Evolutionary conservation across 805 yeast genomes (phyloP).

Genomic region (Millerozyma miso): DNA sequence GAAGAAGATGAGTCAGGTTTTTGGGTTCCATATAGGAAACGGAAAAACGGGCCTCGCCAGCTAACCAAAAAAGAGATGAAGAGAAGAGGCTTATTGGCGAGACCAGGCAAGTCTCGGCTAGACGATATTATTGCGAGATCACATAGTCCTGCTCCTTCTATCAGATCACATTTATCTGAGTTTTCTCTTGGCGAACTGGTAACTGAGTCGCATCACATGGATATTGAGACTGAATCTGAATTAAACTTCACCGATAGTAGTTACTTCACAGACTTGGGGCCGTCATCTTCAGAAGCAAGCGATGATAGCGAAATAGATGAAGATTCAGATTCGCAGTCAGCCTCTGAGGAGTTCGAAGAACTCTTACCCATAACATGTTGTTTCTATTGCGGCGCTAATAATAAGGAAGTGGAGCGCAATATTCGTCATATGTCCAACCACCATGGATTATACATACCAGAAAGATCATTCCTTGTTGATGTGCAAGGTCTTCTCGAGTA

Average conservation of each 20-base stretch:
- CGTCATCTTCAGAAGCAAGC: slow-evolving; percentile 22
- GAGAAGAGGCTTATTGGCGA: slow-evolving; percentile 16
- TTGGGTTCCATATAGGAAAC: slow-evolving; percentile 27
- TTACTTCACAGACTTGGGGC: slow-evolving; percentile 19
- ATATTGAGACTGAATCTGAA: slow-evolving; percentile 49
- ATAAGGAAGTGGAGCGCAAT: slow-evolving; percentile 52
- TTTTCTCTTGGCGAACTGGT: slow-evolving; percentile 49
- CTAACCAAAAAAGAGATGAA: slow-evolving; percentile 38
- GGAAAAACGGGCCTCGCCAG: slow-evolving; percentile 24
- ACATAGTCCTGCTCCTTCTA: slow-evolving; percentile 51
- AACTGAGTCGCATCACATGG: slow-evolving; percentile 22
- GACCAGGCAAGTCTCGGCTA: slow-evolving; percentile 9
- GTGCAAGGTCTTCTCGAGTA: slow-evolving; percentile 36
- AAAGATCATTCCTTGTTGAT: slow-evolving; percentile 33
- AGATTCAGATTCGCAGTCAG: slow-evolving; percentile 22
- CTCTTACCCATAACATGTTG: slow-evolving; percentile 51
- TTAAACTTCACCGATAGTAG: slow-evolving; percentile 39
- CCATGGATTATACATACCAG: slow-evolving; percentile 47
- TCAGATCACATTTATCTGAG: slow-evolving; percentile 50
- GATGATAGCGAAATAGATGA: slow-evolving; percentile 20
- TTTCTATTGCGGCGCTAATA: slow-evolving; percentile 53
- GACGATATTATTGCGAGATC: slow-evolving; percentile 22
- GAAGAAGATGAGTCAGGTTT: slow-evolving; percentile 57
- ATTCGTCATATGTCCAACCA: slow-evolving; percentile 39
- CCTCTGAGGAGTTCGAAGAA: slow-evolving; percentile 19